These are phyloP conservation scores for Syncephalis plumigaleata DNA, from an alignment of 371 early-diverging fungal genomes.

Conservation along the genomic window DNA sequence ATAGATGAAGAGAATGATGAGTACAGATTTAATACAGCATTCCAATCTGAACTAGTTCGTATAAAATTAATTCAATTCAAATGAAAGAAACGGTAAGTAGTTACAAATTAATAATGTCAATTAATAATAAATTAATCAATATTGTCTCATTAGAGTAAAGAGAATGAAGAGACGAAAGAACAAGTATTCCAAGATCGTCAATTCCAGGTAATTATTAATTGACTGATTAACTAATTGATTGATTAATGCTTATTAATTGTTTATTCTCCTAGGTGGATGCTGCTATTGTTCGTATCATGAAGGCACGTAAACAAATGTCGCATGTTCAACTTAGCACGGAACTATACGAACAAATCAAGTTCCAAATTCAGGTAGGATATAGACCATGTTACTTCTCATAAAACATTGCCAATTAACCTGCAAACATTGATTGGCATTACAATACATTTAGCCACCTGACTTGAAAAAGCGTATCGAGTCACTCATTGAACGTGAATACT, in stretches of 20 bases:
- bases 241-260: background rate
- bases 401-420: background rate
- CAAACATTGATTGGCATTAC: background rate
- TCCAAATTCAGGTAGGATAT: slow-evolving; percentile 43
- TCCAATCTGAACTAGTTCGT: slow-evolving; percentile 36
- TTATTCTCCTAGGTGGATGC: slow-evolving; percentile 53
- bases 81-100: slow-evolving; percentile 38
- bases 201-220: slow-evolving; percentile 28
- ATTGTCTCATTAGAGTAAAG: slow-evolving; percentile 16
- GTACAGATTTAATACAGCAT: slow-evolving; percentile 46
- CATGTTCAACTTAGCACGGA: slow-evolving; percentile 53
- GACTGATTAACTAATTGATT: background rate
- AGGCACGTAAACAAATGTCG: slow-evolving; percentile 48
- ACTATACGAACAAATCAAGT: slow-evolving; percentile 54
- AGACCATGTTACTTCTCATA: no score
- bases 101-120: slow-evolving; percentile 10
- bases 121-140: slow-evolving; percentile 37
- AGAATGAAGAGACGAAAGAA: slow-evolving; percentile 45
- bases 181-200: slow-evolving; percentile 65
- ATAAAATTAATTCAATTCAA: slow-evolving; percentile 67
- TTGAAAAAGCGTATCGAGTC: slow-evolving; percentile 81
- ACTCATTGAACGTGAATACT: slow-evolving; percentile 81
- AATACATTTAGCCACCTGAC: slow-evolving; percentile 28
- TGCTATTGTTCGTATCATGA: slow-evolving; percentile 89
- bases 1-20: slow-evolving; percentile 22